Evolutionary conservation across 2,329 filamentous ascomycete species (phyloP), one percentile per base, ranked within the genome.

Genomic region (Scedosporium apiospermum): DNA sequence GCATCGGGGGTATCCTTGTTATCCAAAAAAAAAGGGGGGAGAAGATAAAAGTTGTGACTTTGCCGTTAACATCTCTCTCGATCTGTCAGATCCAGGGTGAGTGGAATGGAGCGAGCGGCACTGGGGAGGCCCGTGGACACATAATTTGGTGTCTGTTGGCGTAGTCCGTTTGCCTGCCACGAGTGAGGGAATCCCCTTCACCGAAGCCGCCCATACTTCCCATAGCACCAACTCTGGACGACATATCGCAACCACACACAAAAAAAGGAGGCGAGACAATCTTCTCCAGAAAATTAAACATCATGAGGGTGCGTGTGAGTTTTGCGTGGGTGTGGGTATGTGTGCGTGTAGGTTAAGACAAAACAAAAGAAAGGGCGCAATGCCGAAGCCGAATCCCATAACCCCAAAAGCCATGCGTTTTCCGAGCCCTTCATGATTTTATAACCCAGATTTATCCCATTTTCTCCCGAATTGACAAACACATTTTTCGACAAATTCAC

Each of bases 361-460:
- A 58, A 55, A 38, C 59, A 61, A 44, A 65, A n/a, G 63, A 16
- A 65, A 65, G 38, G 61, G 63, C 53, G 60, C 57, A 63, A 57
- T 16, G 65, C 38, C 27, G 55, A 65, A 64, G 21, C 27, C 14
- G 58, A 60, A 60, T 61, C 57, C 63, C 57, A 64, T 63, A 58
- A 58, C 60, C 58, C 55, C 63, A 10, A 61, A 16, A 61, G 42
- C 58, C 58, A 60, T 60, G 58, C 58, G 44, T 49, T 55, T 55
- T 55, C 51, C 51, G 23, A 27, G 23, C 51, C 18, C n/a, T 51
- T 23, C 58, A 49, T 30, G 41, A 58, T n/a, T 60, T 60, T 60
- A 18, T 60, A 30, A 23, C 44, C 58, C 42, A 12, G 23, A 46
- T 60, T 60, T 60, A 46, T 46, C 18, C 41, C 34, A 12, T 30